These are phyloP conservation scores for Aspergillus tanneri DNA, from an alignment of 2,329 filamentous ascomycete genomes.

Conservation along the genomic window DNA sequence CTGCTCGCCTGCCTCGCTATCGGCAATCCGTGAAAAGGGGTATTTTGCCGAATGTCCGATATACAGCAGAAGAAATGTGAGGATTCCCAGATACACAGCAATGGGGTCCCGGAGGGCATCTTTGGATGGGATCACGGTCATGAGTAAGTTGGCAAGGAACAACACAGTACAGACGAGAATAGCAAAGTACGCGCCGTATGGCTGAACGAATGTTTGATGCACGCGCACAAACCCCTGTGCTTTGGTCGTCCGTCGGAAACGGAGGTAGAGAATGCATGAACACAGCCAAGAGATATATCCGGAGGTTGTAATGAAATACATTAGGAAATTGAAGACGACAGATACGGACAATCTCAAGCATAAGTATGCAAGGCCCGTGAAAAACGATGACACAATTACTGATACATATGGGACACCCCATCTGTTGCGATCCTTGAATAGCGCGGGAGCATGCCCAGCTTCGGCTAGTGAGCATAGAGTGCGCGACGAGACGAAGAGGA, in stretches of 20 bases:
- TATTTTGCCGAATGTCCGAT: constrained; percentile 45
- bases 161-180: constrained; percentile 57
- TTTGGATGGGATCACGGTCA: constrained; percentile 62
- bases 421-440: constrained; percentile 59
- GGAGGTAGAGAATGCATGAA: constrained; percentile 58
- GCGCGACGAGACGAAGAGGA: constrained; percentile 69
- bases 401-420: constrained; percentile 63
- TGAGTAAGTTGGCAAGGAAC: constrained; percentile 69
- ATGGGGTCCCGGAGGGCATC: constrained; percentile 63
- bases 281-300: constrained; percentile 68
- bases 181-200: constrained; percentile 64
- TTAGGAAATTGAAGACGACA: constrained; percentile 66
- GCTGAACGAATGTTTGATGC: constrained; percentile 55
- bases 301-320: constrained; percentile 67
- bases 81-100: constrained; percentile 63
- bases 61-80: constrained; percentile 58
- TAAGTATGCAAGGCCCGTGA: constrained; percentile 65
- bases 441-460: constrained; percentile 59
- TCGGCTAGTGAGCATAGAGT: constrained; percentile 64
- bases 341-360: constrained; percentile 61
- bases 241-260: constrained; percentile 52
- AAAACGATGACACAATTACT: constrained; percentile 54
- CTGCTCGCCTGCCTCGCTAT: neutral
- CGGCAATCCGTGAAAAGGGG: neutral
- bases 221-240: constrained; percentile 47